Base-by-base conservation (phyloP, 148 eudicot genomes). In the Fagopyrum homotropicum region DNA sequence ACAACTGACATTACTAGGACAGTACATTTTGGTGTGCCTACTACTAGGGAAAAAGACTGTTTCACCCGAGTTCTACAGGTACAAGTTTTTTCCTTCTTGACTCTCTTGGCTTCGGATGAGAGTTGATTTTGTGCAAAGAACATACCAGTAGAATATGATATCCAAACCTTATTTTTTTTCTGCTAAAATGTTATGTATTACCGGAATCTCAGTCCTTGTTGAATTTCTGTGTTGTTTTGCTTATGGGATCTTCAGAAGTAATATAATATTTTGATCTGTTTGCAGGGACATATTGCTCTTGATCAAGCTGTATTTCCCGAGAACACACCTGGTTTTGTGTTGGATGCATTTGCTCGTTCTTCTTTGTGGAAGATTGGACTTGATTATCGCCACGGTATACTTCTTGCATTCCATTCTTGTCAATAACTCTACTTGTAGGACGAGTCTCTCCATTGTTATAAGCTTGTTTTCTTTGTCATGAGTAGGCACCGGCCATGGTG, bases 271-370 rank as follows among this genome's bases (percentile, higher is more conserved):
- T 40, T 66, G 7, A 7, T 64, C 56, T 30, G 56, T 44, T 77
- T 86, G 80, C 83, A 96, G 99, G 99, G 99, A 73, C 99, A 96
- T 81, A 96, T 96, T 82, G 97, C 97, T 72, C 97, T 96, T 84
- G 99, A 92, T 80, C 92, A 96, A 77, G 97, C 94, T 48, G 83
- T 90, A 75, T 96, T 96, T 77, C 99, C 99, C 2, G 94, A 96
- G 81, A 90, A 87, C 76, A 89, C 97, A 75, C 97, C 97, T 29
- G 99, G 99, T 75, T 92, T 92, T 83, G 97, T 90, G 71, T 82
- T 96, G 87, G 99, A 96, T 86, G 92, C 97, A 74, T 92, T 96
- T 85, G 99, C 99, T 19, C 93, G 99, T 48, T 88, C 97, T 71
- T 81, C 90, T 30, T 88, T 96, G 49, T 96, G 99, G 99, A 96